Conservation (phyloP, 2,329 filamentous ascomycete genomes). For the Cordyceps tenuipes region DNA sequence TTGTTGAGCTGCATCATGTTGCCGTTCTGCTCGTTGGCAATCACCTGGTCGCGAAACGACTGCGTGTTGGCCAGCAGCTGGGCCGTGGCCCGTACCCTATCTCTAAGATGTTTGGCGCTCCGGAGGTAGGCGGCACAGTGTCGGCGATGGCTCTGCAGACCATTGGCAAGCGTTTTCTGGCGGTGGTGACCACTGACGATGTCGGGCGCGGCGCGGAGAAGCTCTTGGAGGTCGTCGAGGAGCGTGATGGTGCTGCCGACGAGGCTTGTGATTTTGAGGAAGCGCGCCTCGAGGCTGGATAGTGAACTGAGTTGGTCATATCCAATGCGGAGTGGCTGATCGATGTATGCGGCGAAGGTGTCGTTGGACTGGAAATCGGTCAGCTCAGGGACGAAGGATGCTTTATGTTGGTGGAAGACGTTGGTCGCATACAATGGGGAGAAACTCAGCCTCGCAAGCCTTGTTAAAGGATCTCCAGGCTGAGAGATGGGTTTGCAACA, state of each 20-base stretch:
- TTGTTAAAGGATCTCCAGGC: conserved; percentile 20
- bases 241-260: conserved; percentile 16
- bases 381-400: neutral
- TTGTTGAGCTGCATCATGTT: conserved; percentile 25
- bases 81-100: conserved; percentile 19
- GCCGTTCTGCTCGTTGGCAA: conserved; percentile 23
- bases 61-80: conserved; percentile 22
- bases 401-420: neutral
- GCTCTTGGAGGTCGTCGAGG: conserved; percentile 16
- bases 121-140: conserved; percentile 16
- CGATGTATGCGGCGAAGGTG: conserved; percentile 22
- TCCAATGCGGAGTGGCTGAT: conserved; percentile 20
- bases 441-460: conserved; percentile 16
- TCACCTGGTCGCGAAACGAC: conserved; percentile 22
- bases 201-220: neutral
- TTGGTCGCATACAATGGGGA: conserved; percentile 18
- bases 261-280: conserved; percentile 18
- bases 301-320: conserved; percentile 21
- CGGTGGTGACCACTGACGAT: neutral
- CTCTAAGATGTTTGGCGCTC: conserved; percentile 18
- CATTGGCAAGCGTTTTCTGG: neutral
- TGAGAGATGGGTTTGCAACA: conserved; percentile 19
- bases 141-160: conserved; percentile 13
- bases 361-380: conserved; percentile 15
- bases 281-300: conserved; percentile 19